A percentile compares a stretch with the other conserved stretches of the same genome.
Evolutionary conservation across 805 yeast genomes (phyloP).

Genomic region (Saturnispora besseyi): DNA sequence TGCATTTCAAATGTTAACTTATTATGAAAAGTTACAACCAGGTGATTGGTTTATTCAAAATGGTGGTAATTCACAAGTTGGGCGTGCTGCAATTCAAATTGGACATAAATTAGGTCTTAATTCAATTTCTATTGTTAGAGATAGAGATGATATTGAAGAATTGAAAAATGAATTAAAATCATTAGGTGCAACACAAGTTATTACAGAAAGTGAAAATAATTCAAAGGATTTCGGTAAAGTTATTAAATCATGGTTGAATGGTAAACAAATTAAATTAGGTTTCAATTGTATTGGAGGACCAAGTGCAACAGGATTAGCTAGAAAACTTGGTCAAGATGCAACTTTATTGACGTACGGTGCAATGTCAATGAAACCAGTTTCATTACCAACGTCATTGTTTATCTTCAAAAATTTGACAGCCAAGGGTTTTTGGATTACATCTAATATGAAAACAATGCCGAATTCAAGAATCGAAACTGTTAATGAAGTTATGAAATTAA

Average conservation of each 20-base stretch:
- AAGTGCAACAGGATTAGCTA: slow-evolving; percentile 69
- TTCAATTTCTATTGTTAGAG: slow-evolving; percentile 81
- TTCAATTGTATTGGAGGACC: slow-evolving; percentile 93
- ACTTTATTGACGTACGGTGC: slow-evolving; percentile 90
- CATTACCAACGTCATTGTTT: slow-evolving; percentile 79
- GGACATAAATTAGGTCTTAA: slow-evolving; percentile 71
- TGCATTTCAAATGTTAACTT: slow-evolving; percentile 79
- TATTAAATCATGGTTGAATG: slow-evolving; percentile 45
- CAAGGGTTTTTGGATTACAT: slow-evolving; percentile 91
- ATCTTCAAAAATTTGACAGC: slow-evolving; percentile 84
- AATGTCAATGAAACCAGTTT: slow-evolving; percentile 93
- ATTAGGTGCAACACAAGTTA: slow-evolving; percentile 80
- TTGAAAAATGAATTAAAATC: slow-evolving; percentile 41
- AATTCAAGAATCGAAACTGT: slow-evolving; percentile 49
- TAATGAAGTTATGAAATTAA: slow-evolving; percentile 44
- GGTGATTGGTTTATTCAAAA: slow-evolving; percentile 94
- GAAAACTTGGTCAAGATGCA: slow-evolving; percentile 70
- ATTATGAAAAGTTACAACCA: slow-evolving; percentile 48
- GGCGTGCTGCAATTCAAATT: slow-evolving; percentile 83
- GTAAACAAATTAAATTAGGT: slow-evolving; percentile 59
- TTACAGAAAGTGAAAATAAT: slow-evolving; percentile 78
- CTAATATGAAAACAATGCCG: slow-evolving; percentile 51
- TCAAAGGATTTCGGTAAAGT: slow-evolving; percentile 58
- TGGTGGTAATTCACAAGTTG: slow-evolving; percentile 95
- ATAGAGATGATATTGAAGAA: slow-evolving; percentile 68